Conservation (phyloP, 768 basidiomycete species). For the Xerocomellus dryophilus region DNA sequence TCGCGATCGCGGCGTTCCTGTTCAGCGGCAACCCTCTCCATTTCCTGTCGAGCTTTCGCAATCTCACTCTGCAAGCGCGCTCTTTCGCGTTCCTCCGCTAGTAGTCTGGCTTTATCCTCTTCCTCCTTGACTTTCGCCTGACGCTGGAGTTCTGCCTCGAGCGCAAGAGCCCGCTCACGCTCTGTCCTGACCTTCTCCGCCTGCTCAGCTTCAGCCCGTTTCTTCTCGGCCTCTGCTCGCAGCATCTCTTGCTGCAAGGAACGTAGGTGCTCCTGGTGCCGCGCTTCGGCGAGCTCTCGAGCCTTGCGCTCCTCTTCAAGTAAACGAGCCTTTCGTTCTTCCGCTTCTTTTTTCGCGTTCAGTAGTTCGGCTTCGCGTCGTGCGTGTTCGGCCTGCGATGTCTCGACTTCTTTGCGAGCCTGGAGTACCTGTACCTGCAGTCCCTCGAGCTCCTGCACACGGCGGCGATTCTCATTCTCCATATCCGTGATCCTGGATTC, state of each 20-base stretch:
- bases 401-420: conserved; percentile 29
- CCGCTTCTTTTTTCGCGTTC: conserved; percentile 24
- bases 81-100: conserved; percentile 29
- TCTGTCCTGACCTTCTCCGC: conserved; percentile 25
- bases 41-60: conserved; percentile 23
- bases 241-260: conserved; percentile 26
- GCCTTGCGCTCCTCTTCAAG: conserved; percentile 33
- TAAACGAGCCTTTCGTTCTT: conserved; percentile 27
- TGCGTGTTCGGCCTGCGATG: conserved; percentile 26
- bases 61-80: conserved; percentile 30
- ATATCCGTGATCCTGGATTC: conserved; percentile 27
- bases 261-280: conserved; percentile 31
- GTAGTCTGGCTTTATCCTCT: conserved; percentile 22
- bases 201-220: conserved; percentile 23
- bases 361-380: conserved; percentile 30
- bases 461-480: conserved; percentile 25
- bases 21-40: conserved; percentile 24
- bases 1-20: conserved; percentile 28
- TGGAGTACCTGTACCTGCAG: conserved; percentile 29
- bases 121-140: conserved; percentile 25
- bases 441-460: conserved; percentile 16
- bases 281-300: conserved; percentile 26
- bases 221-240: conserved; percentile 24
- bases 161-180: conserved; percentile 30
- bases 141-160: conserved; percentile 30